A percentile compares a stretch with the other conserved stretches of the same genome.
Conservation (phyloP, 2,329 filamentous ascomycete species). For the Colletotrichum musae region DNA sequence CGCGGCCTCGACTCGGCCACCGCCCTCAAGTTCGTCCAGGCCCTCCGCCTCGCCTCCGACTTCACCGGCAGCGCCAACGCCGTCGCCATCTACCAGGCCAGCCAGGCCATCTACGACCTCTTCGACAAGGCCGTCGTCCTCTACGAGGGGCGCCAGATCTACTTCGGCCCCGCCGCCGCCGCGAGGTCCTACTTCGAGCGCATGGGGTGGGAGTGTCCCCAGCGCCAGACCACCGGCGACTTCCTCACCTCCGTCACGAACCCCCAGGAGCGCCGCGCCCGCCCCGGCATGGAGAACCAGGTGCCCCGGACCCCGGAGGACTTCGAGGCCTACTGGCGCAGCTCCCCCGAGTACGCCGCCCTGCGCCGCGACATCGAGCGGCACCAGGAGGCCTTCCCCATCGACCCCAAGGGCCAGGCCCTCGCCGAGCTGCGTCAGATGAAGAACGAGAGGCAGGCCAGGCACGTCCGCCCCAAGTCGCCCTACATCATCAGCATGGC, state of each 20-base stretch:
- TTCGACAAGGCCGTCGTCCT: conserved; percentile 84
- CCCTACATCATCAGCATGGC: conserved; percentile 70
- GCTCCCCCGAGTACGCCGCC: conserved; percentile 59
- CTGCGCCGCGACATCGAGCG: conserved; percentile 64
- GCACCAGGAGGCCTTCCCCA: conserved; percentile 62
- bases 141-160: conserved; percentile 85
- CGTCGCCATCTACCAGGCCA: conserved; percentile 82
- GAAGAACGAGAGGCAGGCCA: conserved; percentile 66
- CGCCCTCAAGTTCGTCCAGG: conserved; percentile 80
- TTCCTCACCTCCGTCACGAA: conserved; percentile 80
- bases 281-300: conserved; percentile 70
- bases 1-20: conserved; percentile 81
- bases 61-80: conserved; percentile 73
- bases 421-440: conserved; percentile 60
- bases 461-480: conserved; percentile 67
- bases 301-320: conserved; percentile 80
- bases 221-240: conserved; percentile 77
- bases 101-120: conserved; percentile 77
- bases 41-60: conserved; percentile 75
- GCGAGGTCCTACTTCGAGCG: conserved; percentile 77
- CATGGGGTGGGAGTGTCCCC: conserved; percentile 78
- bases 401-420: conserved; percentile 55
- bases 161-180: conserved; percentile 73
- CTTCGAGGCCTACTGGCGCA: conserved; percentile 67
- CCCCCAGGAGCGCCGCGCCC: conserved; percentile 69